phyloP scores from a whole-genome alignment of 441 rosid genomes.

The Manihot esculenta region DNA sequence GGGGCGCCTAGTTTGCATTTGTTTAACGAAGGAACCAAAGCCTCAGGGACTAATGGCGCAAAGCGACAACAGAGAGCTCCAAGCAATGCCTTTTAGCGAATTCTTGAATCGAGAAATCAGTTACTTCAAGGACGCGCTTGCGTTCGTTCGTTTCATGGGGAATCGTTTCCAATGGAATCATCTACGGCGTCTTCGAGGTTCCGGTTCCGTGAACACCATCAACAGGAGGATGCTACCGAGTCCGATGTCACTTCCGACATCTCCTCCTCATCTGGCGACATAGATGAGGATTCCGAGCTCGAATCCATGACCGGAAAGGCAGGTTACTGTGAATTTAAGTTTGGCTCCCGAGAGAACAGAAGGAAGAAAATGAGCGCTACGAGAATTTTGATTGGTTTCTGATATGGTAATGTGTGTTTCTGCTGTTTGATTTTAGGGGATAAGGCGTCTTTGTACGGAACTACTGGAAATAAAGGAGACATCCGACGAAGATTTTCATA shows the following conservation, averaged over 20 bases:
- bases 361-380: background rate
- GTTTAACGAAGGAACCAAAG: constrained; percentile 37
- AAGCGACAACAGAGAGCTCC: constrained; percentile 36
- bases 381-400: background rate
- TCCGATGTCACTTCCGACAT: constrained; percentile 37
- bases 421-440: constrained; percentile 34
- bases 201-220: constrained; percentile 50
- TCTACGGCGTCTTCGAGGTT: constrained; percentile 39
- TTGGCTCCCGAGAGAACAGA: background rate
- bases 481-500: constrained; percentile 62
- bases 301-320: constrained; percentile 67
- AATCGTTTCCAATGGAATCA: constrained; percentile 40
- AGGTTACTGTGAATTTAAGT: background rate
- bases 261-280: constrained; percentile 38
- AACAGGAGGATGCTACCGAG: constrained; percentile 29
- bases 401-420: background rate
- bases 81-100: constrained; percentile 15
- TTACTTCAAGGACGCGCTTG: constrained; percentile 1
- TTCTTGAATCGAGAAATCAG: constrained; percentile 15
- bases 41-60: constrained; percentile 25
- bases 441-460: constrained; percentile 54
- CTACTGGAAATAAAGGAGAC: constrained; percentile 55
- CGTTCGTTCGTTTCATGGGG: constrained; percentile 5
- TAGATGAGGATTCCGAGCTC: constrained; percentile 38
- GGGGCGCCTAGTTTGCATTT: background rate